Evolutionary conservation across 169 alveolate species (phyloP), one percentile per base, ranked within the genome.

Genomic region (Plasmodium sp.): DNA sequence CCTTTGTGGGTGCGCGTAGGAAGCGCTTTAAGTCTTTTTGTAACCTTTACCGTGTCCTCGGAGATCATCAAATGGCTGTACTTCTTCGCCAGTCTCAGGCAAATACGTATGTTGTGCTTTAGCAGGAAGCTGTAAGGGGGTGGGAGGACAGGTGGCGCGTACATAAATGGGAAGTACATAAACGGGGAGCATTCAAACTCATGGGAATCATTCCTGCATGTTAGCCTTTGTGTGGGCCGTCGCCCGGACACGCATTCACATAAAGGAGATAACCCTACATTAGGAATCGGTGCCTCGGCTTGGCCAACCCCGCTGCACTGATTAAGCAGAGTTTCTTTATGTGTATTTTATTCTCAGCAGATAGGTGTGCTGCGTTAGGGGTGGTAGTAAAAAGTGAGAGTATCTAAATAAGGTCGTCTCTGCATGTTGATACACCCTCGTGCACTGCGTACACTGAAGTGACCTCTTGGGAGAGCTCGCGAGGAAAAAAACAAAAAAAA

Each of bases 231-330:
- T 22, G 5, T 36, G 2, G 27, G 43, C 22, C n/a, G 14, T 9
- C 45, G 33, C 79, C 75, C 81, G 18, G 62, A 22, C 14, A 84
- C 33, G 45, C 22, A 18, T 14, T 1, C 43, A 84, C 34, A 84
- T 67, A 33, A 51, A 33, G 43, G 33, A 84, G 73, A 79, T 6
- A 51, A 18, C 14, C 22, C 73, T 81, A 90, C 94, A 51, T 45
- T 62, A 90, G 80, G 36, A 90, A 90, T 90, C 94, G 83, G 54
- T 90, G 91, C 43, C 83, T 80, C 3, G 94, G 94, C n/a, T 90
- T 90, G 34, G 94, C 94, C 36, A 90, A 9, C 18, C 94, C 94
- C 12, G 94, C 94, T 5, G 94, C 94, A 56, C 94, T 90, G 54
- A 90, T 90, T 43, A 90, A 81, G 43, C 94, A 90, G 51, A 58